These are phyloP conservation scores for Cladosporium phlei DNA, from an alignment of 2,329 filamentous ascomycete genomes.

Conservation along the genomic window DNA sequence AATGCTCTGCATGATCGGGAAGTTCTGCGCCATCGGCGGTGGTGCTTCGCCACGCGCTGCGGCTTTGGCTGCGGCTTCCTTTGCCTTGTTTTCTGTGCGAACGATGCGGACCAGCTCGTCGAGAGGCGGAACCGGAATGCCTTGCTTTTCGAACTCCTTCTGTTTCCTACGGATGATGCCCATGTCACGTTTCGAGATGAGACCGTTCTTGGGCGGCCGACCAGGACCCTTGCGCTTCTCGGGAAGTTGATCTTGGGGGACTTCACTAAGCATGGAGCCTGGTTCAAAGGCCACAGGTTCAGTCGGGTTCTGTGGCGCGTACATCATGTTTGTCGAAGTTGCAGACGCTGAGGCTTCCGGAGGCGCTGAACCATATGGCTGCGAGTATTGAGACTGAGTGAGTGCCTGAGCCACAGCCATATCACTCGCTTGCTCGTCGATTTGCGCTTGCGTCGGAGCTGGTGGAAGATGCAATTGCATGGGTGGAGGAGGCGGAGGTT, in stretches of 20 bases:
- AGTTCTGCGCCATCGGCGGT: constrained; percentile 29
- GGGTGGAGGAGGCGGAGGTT: not conserved
- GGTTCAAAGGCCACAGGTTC: constrained; percentile 20
- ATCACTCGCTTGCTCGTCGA: constrained; percentile 1
- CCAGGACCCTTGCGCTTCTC: constrained; percentile 71
- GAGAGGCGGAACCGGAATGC: constrained; percentile 26
- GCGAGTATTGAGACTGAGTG: not conserved
- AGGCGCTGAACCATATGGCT: not conserved
- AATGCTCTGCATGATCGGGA: constrained; percentile 24
- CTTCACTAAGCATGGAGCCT: constrained; percentile 29
- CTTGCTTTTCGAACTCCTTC: constrained; percentile 33
- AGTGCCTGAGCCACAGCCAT: not conserved
- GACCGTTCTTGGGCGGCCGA: constrained; percentile 75
- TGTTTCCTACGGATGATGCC: constrained; percentile 31
- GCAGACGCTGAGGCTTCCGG: constrained; percentile 3
- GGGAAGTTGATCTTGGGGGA: constrained; percentile 37
- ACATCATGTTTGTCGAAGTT: not conserved
- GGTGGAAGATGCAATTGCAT: constrained; percentile 11
- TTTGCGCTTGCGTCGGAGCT: constrained; percentile 4
- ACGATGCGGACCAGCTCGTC: constrained; percentile 30
- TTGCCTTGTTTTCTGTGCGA: constrained; percentile 34
- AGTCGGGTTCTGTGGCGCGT: not conserved
- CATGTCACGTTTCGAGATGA: constrained; percentile 72
- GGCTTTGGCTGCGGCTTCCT: constrained; percentile 28
- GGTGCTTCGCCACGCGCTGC: constrained; percentile 18